Conservation (phyloP, 2,329 filamentous ascomycete genomes). For the Colletotrichum sansevieriae region DNA sequence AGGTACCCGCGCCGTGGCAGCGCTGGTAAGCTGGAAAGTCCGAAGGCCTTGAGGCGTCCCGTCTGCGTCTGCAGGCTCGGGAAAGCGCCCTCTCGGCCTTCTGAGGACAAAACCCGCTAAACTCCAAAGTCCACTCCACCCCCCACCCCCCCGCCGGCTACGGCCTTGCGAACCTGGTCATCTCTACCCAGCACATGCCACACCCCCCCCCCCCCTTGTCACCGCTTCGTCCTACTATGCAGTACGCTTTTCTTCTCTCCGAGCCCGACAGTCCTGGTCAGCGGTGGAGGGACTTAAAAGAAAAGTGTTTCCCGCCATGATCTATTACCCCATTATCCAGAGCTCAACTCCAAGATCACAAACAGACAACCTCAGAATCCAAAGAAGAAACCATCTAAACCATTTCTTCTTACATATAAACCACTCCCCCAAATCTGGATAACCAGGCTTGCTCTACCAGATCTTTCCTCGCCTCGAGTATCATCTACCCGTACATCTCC, state of each 20-base stretch:
- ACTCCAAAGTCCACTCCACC: slow-evolving; percentile 29
- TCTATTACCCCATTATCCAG: slow-evolving; percentile 17
- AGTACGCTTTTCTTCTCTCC: slow-evolving; percentile 41
- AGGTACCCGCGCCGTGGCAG: not conserved
- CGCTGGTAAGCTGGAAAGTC: slow-evolving; percentile 40
- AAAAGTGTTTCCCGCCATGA: slow-evolving; percentile 38
- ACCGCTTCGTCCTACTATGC: slow-evolving; percentile 37
- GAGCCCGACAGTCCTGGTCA: slow-evolving; percentile 36
- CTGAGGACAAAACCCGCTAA: slow-evolving; percentile 41
- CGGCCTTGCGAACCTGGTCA: slow-evolving; percentile 16
- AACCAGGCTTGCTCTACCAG: slow-evolving; percentile 6
- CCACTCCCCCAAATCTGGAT: slow-evolving; percentile 5
- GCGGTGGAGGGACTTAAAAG: slow-evolving; percentile 39
- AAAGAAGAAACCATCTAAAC: slow-evolving; percentile 32
- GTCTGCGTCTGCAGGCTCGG: slow-evolving; percentile 30
- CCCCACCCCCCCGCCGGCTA: not conserved
- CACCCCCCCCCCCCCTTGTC: slow-evolving; percentile 38
- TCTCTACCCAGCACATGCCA: slow-evolving; percentile 30
- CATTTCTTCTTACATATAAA: slow-evolving; percentile 16
- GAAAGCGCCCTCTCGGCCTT: slow-evolving; percentile 31
- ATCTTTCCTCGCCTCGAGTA: not conserved
- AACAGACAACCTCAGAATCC: slow-evolving; percentile 25
- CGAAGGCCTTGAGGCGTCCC: slow-evolving; percentile 22
- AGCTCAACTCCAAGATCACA: slow-evolving; percentile 28
- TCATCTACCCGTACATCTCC: not conserved